phyloP scores from a whole-genome alignment of 495 filamentous ascomycete genomes.

The Lophium mytilinum region DNA sequence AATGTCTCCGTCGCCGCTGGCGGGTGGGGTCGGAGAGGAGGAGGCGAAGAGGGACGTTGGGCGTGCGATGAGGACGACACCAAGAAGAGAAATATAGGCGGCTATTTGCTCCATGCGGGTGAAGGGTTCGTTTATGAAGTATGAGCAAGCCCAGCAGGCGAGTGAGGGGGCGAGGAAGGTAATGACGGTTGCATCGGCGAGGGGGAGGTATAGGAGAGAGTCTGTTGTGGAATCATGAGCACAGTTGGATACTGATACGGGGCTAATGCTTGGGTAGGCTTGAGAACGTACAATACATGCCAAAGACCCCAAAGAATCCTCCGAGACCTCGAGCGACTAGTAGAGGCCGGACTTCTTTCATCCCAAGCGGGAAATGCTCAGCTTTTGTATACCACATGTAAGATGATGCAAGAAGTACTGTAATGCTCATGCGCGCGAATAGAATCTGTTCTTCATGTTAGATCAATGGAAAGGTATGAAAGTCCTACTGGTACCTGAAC shows the following conservation, averaged over 20 bases:
- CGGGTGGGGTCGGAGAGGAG: conserved; percentile 14
- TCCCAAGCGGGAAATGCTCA: conserved; percentile 63
- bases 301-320: conserved; percentile 83
- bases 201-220: conserved; percentile 77
- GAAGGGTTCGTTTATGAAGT: conserved; percentile 70
- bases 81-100: conserved; percentile 63
- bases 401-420: conserved; percentile 51
- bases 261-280: neutral
- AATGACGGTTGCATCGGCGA: conserved; percentile 87
- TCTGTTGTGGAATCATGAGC: conserved; percentile 34
- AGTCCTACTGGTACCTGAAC: neutral
- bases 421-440: conserved; percentile 78
- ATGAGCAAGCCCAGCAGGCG: conserved; percentile 72
- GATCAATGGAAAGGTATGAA: no score
- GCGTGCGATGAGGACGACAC: conserved; percentile 78
- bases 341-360: conserved; percentile 53
- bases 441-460: conserved; percentile 46
- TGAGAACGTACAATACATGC: conserved; percentile 54
- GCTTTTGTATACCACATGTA: conserved; percentile 71
- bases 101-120: conserved; percentile 70
- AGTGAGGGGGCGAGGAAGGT: conserved; percentile 82
- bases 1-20: conserved; percentile 32
- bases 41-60: conserved; percentile 50
- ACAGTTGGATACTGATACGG: neutral
- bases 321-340: conserved; percentile 60